These are phyloP conservation scores for Uronychia binucleata DNA, from an alignment of 73 alveolate genomes.

Conservation along the genomic window DNA sequence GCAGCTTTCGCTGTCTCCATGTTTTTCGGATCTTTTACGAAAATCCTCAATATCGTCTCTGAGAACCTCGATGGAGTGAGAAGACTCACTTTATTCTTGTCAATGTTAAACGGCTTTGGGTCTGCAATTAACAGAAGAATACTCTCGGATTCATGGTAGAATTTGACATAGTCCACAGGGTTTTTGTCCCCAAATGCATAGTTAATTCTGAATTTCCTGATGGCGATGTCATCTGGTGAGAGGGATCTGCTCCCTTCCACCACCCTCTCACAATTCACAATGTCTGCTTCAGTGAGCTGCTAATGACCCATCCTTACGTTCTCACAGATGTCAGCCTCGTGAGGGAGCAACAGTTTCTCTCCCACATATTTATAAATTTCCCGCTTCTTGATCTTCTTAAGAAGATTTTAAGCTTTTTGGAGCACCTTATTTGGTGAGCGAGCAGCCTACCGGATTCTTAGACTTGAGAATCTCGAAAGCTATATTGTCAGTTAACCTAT, in stretches of 20 bases:
- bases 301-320: too few species aligned
- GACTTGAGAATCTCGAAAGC: constrained; percentile 30
- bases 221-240: constrained; percentile 31
- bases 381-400: constrained; percentile 41
- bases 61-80: constrained; percentile 64
- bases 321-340: constrained; percentile 1
- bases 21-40: constrained; percentile 69
- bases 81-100: constrained; percentile 3
- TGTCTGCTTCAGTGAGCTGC: constrained; percentile 37
- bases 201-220: constrained; percentile 38
- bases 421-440: too few species aligned
- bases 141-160: constrained; percentile 17
- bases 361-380: constrained; percentile 60
- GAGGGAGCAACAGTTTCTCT: constrained; percentile 3
- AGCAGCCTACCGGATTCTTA: constrained; percentile 42
- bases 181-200: constrained; percentile 54
- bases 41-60: constrained; percentile 65
- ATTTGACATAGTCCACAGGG: constrained; percentile 59
- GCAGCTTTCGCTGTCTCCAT: constrained; percentile 62
- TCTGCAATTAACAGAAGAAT: too few species aligned
- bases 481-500: constrained; percentile 51
- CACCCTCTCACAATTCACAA: constrained; percentile 14
- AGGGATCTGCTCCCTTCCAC: neutral
- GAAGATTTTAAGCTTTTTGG: constrained; percentile 36
- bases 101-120: neutral